phyloP scores from a whole-genome alignment of 306 rosid species.

The Ammopiptanthus mongolicus region DNA sequence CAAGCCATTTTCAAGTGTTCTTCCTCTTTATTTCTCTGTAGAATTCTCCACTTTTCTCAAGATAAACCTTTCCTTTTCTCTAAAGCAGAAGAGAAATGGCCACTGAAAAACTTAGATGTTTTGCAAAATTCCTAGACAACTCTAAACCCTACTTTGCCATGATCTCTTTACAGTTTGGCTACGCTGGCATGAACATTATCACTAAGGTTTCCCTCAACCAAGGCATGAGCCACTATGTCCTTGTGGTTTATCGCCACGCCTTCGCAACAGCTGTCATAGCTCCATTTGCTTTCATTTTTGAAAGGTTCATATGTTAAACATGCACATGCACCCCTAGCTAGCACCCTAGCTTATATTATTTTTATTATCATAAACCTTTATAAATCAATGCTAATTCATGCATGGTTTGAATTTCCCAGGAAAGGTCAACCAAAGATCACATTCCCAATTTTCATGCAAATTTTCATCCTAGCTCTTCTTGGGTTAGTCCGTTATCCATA shows the following conservation, averaged over 20 bases:
- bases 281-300: slow-evolving; percentile 75
- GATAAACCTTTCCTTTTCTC: not conserved
- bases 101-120: slow-evolving; percentile 39
- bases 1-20: slow-evolving; percentile 33
- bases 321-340: not conserved
- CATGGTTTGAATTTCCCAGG: slow-evolving; percentile 43
- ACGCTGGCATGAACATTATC: slow-evolving; percentile 90
- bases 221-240: slow-evolving; percentile 97
- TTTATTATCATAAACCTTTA: not conserved
- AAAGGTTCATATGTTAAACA: slow-evolving; percentile 43
- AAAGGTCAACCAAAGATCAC: slow-evolving; percentile 79
- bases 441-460: slow-evolving; percentile 57
- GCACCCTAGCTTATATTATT: not conserved
- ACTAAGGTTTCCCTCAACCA: slow-evolving; percentile 79
- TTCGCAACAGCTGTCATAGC: slow-evolving; percentile 68
- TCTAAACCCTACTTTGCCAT: slow-evolving; percentile 84
- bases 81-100: slow-evolving; percentile 23
- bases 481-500: slow-evolving; percentile 48
- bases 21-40: slow-evolving; percentile 20
- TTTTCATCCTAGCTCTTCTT: slow-evolving; percentile 70
- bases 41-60: not conserved
- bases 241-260: slow-evolving; percentile 90
- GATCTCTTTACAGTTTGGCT: slow-evolving; percentile 84
- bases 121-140: slow-evolving; percentile 39
- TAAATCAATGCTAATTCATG: not conserved